A percentile compares a stretch with the other conserved stretches of the same genome.
Conservation (phyloP, 2,329 filamentous ascomycete species). For the Eutypa lata region DNA sequence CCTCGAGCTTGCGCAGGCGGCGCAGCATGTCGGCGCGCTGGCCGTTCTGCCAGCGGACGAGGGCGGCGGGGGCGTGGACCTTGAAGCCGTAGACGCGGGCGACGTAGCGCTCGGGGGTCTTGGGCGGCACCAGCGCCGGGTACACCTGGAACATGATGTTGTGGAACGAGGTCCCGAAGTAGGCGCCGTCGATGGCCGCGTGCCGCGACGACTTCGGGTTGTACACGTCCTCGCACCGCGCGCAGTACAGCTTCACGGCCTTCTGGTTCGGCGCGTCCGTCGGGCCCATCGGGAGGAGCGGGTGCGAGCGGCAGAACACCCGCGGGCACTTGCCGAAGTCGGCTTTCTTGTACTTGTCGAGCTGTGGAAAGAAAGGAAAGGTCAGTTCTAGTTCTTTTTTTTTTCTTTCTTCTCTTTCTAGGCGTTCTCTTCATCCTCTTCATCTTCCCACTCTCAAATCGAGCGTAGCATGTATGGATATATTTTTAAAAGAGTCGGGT, state of each 20-base stretch:
- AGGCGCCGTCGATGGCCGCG: constrained; percentile 92
- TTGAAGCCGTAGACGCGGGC: constrained; percentile 94
- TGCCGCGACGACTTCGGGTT: constrained; percentile 96
- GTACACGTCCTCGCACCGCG: constrained; percentile 96
- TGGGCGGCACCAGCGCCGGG: constrained; percentile 80
- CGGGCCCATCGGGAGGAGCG: constrained; percentile 90
- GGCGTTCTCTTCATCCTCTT: too few relatives aligned
- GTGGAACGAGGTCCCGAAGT: constrained; percentile 97
- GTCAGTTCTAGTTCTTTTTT: neutral
- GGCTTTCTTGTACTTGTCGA: constrained; percentile 97
- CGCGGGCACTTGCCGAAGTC: constrained; percentile 98
- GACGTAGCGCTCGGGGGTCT: constrained; percentile 81
- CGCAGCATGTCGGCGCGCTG: constrained; percentile 80
- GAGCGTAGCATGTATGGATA: constrained; percentile 4
- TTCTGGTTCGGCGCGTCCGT: constrained; percentile 84
- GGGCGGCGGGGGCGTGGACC: constrained; percentile 82
- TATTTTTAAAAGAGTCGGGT: neutral
- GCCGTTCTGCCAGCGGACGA: constrained; percentile 86
- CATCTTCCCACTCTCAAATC: too few relatives aligned
- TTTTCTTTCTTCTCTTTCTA: too few relatives aligned
- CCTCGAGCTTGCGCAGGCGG: constrained; percentile 65
- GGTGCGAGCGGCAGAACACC: constrained; percentile 90
- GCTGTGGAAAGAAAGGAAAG: constrained; percentile 46
- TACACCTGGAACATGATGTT: constrained; percentile 99
- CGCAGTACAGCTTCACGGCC: constrained; percentile 95